Evolutionary conservation across 2,329 filamentous ascomycete species (phyloP), one percentile per base, ranked within the genome.

Genomic region (Sporothrix mexicana): DNA sequence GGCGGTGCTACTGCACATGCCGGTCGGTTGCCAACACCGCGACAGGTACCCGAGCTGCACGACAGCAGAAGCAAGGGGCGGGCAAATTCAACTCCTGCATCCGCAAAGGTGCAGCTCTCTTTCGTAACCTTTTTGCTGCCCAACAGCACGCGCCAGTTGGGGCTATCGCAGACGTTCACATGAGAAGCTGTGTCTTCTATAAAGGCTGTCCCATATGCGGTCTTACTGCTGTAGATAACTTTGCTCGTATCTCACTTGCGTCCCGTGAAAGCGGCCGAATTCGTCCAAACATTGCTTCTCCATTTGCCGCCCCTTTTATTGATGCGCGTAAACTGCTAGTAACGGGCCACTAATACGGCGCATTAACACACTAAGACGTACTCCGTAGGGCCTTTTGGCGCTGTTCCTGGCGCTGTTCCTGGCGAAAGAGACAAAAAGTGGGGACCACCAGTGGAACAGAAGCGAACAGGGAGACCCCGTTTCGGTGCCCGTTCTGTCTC

Each of bases 1-100:
- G 67, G 72, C 12, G 72, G 67, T 73, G 59, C 61, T n/a, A 73
- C 72, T 45, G 59, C 67, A 73, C 71, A 73, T 70, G 67, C 71
- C 66, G 67, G 67, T 15, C 66, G 55, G 57, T 25, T 64, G 55
- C 57, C 47, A 20, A 55, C 69, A 45, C 55, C 30, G 67, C 71
- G 47, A 64, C 67, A 70, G 66, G 72, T 66, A 66, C 57, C 67
- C 15, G 62, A 69, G 66, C 59, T 53, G 23, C 69, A 51, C 68
- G 12, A 20, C 69, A 68, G 51, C 71, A 59, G 61, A 68, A 72
- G 66, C 71, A 70, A 66, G 55, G 72, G 72, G 23, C 67, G 51
- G 20, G 17, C 20, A 25, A 17, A 25, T 8, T 20, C 15, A 51
- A 45, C 49, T 25, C 10, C 3, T 25, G 53, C 45, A 43, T 20